These are phyloP conservation scores for Apophysomyces elegans DNA, from an alignment of 371 early-diverging fungal genomes.

Conservation along the genomic window DNA sequence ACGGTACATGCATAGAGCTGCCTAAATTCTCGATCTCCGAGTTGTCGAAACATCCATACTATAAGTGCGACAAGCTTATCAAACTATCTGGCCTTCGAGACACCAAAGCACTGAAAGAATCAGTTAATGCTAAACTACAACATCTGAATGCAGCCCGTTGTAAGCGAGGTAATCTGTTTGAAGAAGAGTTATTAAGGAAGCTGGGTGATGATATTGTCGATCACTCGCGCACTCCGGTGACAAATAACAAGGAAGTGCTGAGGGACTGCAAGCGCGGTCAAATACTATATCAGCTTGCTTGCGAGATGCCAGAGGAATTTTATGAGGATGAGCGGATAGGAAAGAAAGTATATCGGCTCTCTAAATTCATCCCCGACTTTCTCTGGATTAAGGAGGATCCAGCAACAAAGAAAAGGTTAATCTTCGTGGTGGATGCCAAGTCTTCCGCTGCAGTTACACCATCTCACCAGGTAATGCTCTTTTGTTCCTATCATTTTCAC, in stretches of 20 bases:
- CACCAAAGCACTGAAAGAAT: background rate
- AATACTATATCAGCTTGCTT: conserved; percentile 50
- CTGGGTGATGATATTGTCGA: conserved; percentile 30
- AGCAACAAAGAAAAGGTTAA: conserved; percentile 24
- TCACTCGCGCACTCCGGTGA: conserved; percentile 33
- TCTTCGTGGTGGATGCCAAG: conserved; percentile 59
- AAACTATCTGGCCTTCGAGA: background rate
- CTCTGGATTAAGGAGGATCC: conserved; percentile 44
- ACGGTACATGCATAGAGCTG: background rate
- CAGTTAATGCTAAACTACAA: background rate
- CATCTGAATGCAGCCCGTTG: conserved; percentile 17
- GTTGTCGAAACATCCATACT: conserved; percentile 21
- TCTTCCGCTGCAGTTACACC: conserved; percentile 43
- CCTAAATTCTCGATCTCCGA: conserved; percentile 23
- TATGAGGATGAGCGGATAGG: conserved; percentile 36
- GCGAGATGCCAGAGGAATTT: conserved; percentile 40
- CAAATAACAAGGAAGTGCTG: conserved; percentile 31
- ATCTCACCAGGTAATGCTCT: conserved; percentile 47
- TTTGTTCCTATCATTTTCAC: too few species aligned
- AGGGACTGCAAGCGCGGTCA: conserved; percentile 23
- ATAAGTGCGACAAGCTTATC: conserved; percentile 25
- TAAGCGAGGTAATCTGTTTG: conserved; percentile 30
- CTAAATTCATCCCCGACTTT: conserved; percentile 56
- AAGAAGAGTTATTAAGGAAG: conserved; percentile 33
- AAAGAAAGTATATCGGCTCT: conserved; percentile 34